Evolutionary conservation across 2,329 filamentous ascomycete genomes (phyloP), one percentile per base, ranked within the genome.

Genomic region (Zasmidium angulare): DNA sequence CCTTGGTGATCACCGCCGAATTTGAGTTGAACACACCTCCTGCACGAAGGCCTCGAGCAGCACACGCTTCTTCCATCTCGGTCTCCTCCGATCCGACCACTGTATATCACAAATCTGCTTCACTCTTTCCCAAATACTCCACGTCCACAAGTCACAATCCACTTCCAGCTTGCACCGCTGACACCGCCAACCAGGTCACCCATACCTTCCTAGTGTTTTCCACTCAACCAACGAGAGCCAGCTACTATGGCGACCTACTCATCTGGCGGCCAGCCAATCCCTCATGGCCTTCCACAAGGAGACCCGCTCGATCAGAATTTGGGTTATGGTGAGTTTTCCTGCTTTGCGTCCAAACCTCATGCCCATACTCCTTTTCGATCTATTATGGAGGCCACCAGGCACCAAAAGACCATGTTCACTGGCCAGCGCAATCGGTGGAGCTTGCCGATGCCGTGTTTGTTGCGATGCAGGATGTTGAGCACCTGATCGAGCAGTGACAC

Each of bases 1-100:
- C 49, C 51, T 52, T 57, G 58, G 23, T 61, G 55, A 61, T 52
- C 60, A 57, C 54, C 46, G 59, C 36, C n/a, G n/a, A 43, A 64
- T 62, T 64, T 64, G 62, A 61, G 40, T 58, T 63, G 55, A 49
- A 50, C 59, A 53, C 60, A 57, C 56, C 46, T 50, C 52, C 46
- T 29, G 29, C 14, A 47, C 17, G 21, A 53, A 47, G 46, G 43
- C 29, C 22, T 47, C 43, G 36, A 47, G 20, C 22, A 14, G 56
- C 56, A 50, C 56, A 36, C 29, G 40, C 46, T n/a, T 46, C 50
- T 56, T 49, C 47, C 58, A 55, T 49, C 55, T 51, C 40, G 21
- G 3, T 24, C 20, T 46, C 51, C 36, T 48, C 55, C 36, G 36
- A 43, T 43, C 36, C 14, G 11, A 7, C 36, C 4, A 17, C 36